These are phyloP conservation scores for Rosa rugosa DNA, from an alignment of 306 rosid species.

Conservation along the genomic window DNA sequence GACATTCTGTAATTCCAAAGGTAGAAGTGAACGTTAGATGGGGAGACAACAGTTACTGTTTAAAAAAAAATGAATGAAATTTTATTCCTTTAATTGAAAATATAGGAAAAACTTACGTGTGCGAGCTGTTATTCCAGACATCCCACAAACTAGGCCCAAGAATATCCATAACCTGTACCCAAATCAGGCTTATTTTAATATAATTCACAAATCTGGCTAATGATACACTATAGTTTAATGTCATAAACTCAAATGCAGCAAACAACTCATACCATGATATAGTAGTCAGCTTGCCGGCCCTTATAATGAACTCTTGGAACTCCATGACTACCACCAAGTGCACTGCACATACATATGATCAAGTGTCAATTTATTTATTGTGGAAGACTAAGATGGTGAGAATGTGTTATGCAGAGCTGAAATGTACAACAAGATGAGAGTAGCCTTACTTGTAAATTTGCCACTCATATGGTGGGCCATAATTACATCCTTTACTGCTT, in stretches of 20 bases:
- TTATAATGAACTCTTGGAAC: conserved; percentile 52
- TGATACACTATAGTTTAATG: neutral
- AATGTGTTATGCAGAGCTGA: neutral
- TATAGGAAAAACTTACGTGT: conserved; percentile 34
- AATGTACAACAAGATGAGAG: conserved; percentile 1
- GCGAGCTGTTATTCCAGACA: conserved; percentile 53
- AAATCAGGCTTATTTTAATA: neutral
- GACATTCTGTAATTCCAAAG: conserved; percentile 41
- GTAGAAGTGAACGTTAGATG: neutral
- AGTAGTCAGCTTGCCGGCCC: conserved; percentile 55
- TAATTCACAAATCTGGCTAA: neutral
- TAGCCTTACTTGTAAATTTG: conserved; percentile 81
- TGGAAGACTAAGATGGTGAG: neutral
- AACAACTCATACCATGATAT: conserved; percentile 39
- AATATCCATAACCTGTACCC: conserved; percentile 52
- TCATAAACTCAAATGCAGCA: neutral
- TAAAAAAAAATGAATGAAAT: neutral
- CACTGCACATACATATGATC: conserved; percentile 25
- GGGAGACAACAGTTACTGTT: neutral
- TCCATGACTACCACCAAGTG: conserved; percentile 54
- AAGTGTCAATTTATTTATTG: neutral
- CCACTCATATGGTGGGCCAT: conserved; percentile 95
- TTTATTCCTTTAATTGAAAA: neutral
- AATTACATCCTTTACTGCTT: conserved; percentile 89
- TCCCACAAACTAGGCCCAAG: conserved; percentile 59